Evolutionary conservation across 305 asterid species (phyloP).

Genomic region (Solanum hybrid): DNA sequence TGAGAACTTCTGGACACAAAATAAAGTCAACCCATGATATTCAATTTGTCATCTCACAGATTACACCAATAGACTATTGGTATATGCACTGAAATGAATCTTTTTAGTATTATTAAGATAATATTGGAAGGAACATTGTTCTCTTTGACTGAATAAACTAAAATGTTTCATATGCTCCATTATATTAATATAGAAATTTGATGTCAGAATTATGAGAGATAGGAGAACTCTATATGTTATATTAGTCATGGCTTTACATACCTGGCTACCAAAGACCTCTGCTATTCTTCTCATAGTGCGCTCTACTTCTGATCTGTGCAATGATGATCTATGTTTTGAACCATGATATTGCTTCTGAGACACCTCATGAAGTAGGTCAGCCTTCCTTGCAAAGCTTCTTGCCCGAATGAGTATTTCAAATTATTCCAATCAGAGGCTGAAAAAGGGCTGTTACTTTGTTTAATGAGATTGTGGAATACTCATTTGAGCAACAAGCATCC

Average conservation of each 20-base stretch:
- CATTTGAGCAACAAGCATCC: constrained; percentile 20
- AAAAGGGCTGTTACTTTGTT: neutral
- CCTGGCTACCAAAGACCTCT: neutral
- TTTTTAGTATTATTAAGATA: neutral
- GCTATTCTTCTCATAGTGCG: neutral
- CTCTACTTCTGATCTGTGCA: neutral
- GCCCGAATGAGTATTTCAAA: constrained; percentile 17
- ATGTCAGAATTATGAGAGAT: neutral
- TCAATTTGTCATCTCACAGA: neutral
- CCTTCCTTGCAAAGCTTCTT: constrained; percentile 9
- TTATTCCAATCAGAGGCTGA: neutral
- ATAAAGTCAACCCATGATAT: constrained; percentile 51
- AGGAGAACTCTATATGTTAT: neutral
- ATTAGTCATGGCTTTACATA: neutral
- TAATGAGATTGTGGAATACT: constrained; percentile 16
- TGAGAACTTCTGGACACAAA: constrained; percentile 45
- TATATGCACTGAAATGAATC: neutral
- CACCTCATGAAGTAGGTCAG: neutral
- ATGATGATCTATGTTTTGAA: neutral
- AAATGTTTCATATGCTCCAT: neutral
- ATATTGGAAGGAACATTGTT: neutral
- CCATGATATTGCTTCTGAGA: neutral
- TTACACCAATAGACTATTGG: neutral
- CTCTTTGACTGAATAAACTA: neutral
- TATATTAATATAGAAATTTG: neutral